Base-by-base conservation (phyloP, 106 monocot species). In the Platanthera guangdongensis region DNA sequence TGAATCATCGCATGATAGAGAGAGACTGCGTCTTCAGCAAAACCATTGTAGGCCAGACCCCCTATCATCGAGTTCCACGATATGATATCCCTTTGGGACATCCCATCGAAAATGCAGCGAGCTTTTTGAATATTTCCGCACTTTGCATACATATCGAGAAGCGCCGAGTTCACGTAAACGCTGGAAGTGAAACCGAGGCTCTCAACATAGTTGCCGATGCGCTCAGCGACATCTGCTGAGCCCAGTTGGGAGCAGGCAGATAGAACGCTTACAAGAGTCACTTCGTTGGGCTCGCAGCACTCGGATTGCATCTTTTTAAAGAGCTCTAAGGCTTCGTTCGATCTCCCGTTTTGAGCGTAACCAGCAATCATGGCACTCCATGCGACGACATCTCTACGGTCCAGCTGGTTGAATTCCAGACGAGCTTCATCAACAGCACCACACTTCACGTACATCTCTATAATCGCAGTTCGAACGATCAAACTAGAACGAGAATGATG, bases 351-450 rank as follows among this genome's bases (percentile, higher is more conserved):
- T 75, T 96, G 93, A 15, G 95, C 90, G 83, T 91, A 96, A 13
- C 95, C 95, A 49, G 90, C 85, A 57, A 93, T 91, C 95, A 96
- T 96, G 46, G 95, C 86, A 53, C 85, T 93, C 95, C 95, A 96
- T 12, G 93, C 93, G 39, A 96, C 82, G 5, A 91, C 87, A 75
- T 96, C 95, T 68, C 78, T 90, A 12, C 16, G 73, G 4, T 78
- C 64, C 81, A 93, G 90, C 52, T 63, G 68, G 78, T 96, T 87
- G 76, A 96, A 96, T 80, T 90, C 90, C 3, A 9, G 5, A 0
- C 95, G 80, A 51, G 93, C 93, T 81, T 93, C 89, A 51, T 93
- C 90, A 71, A 96, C 87, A 7, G 79, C 85, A 15, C 90, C 90
- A 55, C 93, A 90, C 52, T 93, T 96, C 19, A 90, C 78, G 69